Evolutionary conservation across 192 early-diverging fungal genomes (phyloP).

Genomic region (Ambispora gerdemannii): DNA sequence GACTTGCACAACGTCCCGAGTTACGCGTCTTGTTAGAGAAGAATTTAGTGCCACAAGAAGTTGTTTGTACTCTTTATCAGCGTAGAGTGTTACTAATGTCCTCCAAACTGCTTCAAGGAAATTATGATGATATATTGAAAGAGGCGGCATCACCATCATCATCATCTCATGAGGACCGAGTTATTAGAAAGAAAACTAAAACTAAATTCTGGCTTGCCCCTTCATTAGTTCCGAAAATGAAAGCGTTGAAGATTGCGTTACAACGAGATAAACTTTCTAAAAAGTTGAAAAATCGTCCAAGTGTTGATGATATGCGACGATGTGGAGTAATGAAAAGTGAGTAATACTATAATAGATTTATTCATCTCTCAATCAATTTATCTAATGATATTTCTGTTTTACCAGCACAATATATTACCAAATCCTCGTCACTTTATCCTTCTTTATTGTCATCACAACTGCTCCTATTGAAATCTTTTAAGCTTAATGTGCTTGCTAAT

Average conservation of each 20-base stretch:
- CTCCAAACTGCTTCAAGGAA: too few species aligned
- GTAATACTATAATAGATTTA: not conserved
- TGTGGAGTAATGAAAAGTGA: not conserved
- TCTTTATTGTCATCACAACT: not conserved
- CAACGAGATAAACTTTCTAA: not conserved
- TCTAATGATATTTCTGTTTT: not conserved
- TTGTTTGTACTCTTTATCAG: not conserved
- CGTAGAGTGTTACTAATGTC: too few species aligned
- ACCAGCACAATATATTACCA: not conserved
- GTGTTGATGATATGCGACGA: not conserved
- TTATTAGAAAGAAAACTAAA: not conserved
- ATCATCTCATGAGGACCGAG: not conserved
- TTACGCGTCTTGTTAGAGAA: not conserved
- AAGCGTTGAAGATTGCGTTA: not conserved
- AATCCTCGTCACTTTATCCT: not conserved
- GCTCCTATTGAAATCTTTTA: not conserved
- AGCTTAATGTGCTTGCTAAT: not conserved
- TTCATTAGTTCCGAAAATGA: not conserved
- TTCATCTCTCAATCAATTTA: not conserved
- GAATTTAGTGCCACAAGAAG: not conserved
- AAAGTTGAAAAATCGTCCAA: not conserved
- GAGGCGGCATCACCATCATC: not conserved
- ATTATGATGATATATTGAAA: too few species aligned
- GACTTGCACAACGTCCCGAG: not conserved
- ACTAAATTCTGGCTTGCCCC: not conserved